phyloP scores from a whole-genome alignment of 1,284 basidiomycete species.

The Uromyces viciae-fabae region DNA sequence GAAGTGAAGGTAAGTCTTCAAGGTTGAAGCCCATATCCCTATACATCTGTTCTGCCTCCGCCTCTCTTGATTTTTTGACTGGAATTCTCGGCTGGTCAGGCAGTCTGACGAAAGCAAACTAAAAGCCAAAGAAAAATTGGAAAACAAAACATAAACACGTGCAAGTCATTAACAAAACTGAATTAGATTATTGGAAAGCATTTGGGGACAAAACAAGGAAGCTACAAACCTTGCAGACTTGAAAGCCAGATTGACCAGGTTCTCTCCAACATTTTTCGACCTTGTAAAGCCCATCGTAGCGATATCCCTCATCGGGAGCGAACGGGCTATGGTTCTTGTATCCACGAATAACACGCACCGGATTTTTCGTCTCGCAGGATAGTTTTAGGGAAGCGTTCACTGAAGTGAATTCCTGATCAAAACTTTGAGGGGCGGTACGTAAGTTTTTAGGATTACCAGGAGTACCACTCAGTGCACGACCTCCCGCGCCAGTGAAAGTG shows the following conservation, averaged over 20 bases:
- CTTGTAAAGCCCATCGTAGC: slow-evolving; percentile 76
- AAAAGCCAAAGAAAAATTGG: background rate
- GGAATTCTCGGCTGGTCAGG: slow-evolving; percentile 37
- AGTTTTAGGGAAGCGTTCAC: slow-evolving; percentile 66
- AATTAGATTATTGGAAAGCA: no score
- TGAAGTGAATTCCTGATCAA: slow-evolving; percentile 71
- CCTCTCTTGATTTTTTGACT: slow-evolving; percentile 21
- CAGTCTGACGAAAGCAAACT: slow-evolving; percentile 42
- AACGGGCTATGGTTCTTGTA: slow-evolving; percentile 65
- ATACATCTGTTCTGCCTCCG: slow-evolving; percentile 22
- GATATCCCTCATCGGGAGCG: slow-evolving; percentile 60
- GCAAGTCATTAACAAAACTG: no score
- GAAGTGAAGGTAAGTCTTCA: background rate
- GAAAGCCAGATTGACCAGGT: slow-evolving; percentile 63
- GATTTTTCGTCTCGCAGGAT: slow-evolving; percentile 68
- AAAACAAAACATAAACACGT: no score
- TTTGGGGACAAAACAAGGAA: no score
- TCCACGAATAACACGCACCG: slow-evolving; percentile 75
- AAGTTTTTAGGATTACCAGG: slow-evolving; percentile 67
- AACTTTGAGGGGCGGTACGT: slow-evolving; percentile 75
- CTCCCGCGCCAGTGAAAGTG: slow-evolving; percentile 65
- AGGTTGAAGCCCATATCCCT: slow-evolving; percentile 18
- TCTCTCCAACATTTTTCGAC: slow-evolving; percentile 62
- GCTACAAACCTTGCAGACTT: slow-evolving; percentile 65
- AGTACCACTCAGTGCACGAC: slow-evolving; percentile 74